A percentile compares a stretch with the other conserved stretches of the same genome.
These are phyloP conservation scores for Suillus occidentalis DNA, from an alignment of 768 basidiomycete species.

Conservation along the genomic window DNA sequence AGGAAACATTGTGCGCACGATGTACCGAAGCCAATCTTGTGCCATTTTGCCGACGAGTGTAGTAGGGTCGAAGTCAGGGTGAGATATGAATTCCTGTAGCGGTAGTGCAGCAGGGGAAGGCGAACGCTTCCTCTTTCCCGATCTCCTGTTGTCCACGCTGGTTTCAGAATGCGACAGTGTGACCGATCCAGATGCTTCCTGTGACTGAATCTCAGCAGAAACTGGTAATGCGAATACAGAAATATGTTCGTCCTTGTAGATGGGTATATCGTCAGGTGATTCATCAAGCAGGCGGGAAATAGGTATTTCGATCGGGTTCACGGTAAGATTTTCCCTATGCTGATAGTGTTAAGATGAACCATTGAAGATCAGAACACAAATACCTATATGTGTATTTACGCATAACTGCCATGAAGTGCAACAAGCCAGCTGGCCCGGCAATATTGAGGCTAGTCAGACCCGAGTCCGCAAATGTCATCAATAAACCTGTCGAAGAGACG, in stretches of 20 bases:
- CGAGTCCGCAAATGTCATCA: constrained; percentile 81
- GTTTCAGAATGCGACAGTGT: background rate
- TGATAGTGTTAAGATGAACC: background rate
- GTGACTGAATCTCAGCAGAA: constrained; percentile 12
- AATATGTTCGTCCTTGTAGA: constrained; percentile 64
- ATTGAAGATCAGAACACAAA: constrained; percentile 12
- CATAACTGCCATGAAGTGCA: constrained; percentile 70
- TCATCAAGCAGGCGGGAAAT: constrained; percentile 21
- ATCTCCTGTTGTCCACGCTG: constrained; percentile 6
- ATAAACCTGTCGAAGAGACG: constrained; percentile 47
- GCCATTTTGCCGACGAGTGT: background rate
- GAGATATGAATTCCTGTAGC: constrained; percentile 24
- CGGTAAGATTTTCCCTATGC: constrained; percentile 49
- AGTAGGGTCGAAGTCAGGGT: background rate
- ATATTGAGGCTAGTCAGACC: constrained; percentile 57
- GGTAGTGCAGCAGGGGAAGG: constrained; percentile 27
- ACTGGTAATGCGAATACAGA: constrained; percentile 62
- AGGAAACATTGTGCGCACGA: background rate
- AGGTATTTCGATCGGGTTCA: constrained; percentile 47
- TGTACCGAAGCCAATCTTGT: background rate
- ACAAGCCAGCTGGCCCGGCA: constrained; percentile 71
- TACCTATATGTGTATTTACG: constrained; percentile 69
- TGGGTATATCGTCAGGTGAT: constrained; percentile 37
- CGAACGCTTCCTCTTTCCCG: constrained; percentile 46
- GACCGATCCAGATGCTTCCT: background rate